These are phyloP conservation scores for Phyllostachys edulis DNA, from an alignment of 176 grass and related monocot species.

Conservation along the genomic window DNA sequence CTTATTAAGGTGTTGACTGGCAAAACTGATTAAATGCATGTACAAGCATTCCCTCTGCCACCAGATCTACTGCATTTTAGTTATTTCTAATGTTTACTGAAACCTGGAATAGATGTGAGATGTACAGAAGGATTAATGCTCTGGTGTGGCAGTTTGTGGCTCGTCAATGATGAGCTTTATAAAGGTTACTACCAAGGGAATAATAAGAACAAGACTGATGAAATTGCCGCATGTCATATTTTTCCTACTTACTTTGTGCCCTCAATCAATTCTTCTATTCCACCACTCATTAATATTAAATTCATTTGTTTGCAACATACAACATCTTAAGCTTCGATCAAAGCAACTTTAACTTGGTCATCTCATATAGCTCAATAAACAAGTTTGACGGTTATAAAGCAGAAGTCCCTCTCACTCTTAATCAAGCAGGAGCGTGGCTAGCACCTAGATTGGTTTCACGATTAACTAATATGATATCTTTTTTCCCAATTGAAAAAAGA, in stretches of 20 bases:
- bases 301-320: slow-evolving; percentile 46
- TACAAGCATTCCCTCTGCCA: not conserved
- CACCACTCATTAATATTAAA: slow-evolving; percentile 1
- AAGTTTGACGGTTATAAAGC: not conserved
- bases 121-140: slow-evolving; percentile 50
- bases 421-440: not conserved
- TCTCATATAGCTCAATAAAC: slow-evolving; percentile 48
- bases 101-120: slow-evolving; percentile 20
- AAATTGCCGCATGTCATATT: slow-evolving; percentile 39
- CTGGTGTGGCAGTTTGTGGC: slow-evolving; percentile 36
- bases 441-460: not conserved
- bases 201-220: slow-evolving; percentile 7
- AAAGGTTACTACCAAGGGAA: slow-evolving; percentile 17
- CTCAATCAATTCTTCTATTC: slow-evolving; percentile 5
- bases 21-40: not conserved
- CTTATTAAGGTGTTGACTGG: not conserved
- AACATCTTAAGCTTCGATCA: slow-evolving; percentile 55
- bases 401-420: not conserved
- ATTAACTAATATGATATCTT: slow-evolving; percentile 53
- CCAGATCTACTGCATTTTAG: not conserved
- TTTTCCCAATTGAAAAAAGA: slow-evolving; percentile 10
- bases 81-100: slow-evolving; percentile 14
- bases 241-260: not conserved
- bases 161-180: slow-evolving; percentile 44
- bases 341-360: slow-evolving; percentile 39